phyloP scores from a whole-genome alignment of 257 asterid genomes.

The Osmanthus fragrans region DNA sequence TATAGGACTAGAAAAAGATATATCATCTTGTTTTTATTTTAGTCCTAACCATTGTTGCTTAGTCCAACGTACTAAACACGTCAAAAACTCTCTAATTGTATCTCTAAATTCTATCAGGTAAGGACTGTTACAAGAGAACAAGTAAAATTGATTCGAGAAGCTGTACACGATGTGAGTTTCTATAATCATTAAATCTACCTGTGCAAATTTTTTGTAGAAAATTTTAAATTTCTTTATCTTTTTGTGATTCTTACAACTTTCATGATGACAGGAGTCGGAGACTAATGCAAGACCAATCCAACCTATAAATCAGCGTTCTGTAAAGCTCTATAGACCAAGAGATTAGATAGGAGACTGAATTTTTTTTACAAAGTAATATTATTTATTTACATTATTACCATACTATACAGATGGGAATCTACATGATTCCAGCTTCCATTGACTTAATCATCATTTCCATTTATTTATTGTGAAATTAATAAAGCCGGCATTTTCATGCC shows the following conservation, averaged over 20 bases:
- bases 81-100: background rate
- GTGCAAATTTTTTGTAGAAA: no score
- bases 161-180: slow-evolving; percentile 56
- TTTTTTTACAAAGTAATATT: background rate
- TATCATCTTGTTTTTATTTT: no score
- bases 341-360: slow-evolving; percentile 21
- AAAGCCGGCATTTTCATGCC: background rate
- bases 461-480: background rate
- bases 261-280: slow-evolving; percentile 34
- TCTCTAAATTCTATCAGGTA: slow-evolving; percentile 37
- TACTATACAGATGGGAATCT: background rate
- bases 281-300: slow-evolving; percentile 68
- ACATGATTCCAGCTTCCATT: background rate
- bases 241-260: background rate
- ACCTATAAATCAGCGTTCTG: slow-evolving; percentile 34
- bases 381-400: background rate
- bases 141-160: slow-evolving; percentile 51
- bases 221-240: background rate
- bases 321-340: slow-evolving; percentile 46
- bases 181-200: background rate
- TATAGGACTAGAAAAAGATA: no score
- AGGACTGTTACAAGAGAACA: slow-evolving; percentile 57
- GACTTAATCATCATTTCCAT: background rate
- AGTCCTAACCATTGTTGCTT: no score
- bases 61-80: background rate